Conservation (phyloP, 1,139 yeast species). For the Magnusiomyces ingens region DNA sequence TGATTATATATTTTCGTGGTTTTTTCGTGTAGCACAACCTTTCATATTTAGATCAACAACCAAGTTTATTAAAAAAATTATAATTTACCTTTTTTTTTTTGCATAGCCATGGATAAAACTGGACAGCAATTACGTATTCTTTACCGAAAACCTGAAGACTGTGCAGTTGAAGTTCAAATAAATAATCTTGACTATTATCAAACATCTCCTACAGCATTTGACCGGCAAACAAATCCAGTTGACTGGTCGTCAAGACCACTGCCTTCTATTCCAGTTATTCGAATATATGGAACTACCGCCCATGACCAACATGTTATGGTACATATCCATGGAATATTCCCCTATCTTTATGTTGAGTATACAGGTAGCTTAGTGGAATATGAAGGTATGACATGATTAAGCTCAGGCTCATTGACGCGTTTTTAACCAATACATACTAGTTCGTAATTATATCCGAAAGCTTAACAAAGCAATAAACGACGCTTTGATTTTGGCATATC, state of each 20-base stretch:
- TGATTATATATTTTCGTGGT: too few species aligned
- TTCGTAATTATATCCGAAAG: slow-evolving; percentile 19
- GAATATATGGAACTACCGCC: slow-evolving; percentile 65
- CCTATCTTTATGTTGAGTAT: slow-evolving; percentile 67
- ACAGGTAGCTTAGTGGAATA: slow-evolving; percentile 32
- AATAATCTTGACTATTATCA: slow-evolving; percentile 56
- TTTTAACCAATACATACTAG: slow-evolving; percentile 13
- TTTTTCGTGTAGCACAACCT: background rate
- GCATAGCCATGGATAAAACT: background rate
- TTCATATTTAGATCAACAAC: background rate
- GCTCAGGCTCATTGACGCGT: background rate
- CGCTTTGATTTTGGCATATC: slow-evolving; percentile 27
- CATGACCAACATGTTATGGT: slow-evolving; percentile 51
- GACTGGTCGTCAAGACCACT: slow-evolving; percentile 17
- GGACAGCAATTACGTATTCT: background rate
- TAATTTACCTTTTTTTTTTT: background rate
- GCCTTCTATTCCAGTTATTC: slow-evolving; percentile 58
- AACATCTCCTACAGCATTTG: slow-evolving; percentile 40
- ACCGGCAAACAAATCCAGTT: slow-evolving; percentile 29
- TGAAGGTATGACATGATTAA: slow-evolving; percentile 18
- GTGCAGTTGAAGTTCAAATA: slow-evolving; percentile 26
- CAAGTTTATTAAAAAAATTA: background rate
- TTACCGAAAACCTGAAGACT: background rate
- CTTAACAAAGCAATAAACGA: slow-evolving; percentile 26
- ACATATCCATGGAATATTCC: slow-evolving; percentile 80